phyloP scores from a whole-genome alignment of 2,329 filamentous ascomycete genomes.

The Diaporthe ampelina region DNA sequence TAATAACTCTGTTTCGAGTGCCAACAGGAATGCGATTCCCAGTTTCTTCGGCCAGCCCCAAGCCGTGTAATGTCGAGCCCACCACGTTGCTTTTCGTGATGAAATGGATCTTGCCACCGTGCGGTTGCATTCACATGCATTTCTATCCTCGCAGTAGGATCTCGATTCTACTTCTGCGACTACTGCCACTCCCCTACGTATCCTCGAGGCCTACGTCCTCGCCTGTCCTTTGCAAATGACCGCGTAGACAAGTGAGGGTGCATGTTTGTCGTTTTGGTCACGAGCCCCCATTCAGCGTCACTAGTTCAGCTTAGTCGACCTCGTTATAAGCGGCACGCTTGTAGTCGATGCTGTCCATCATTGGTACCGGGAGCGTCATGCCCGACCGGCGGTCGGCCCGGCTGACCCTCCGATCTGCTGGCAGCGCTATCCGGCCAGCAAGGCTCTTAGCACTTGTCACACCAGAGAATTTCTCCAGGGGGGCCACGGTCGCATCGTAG shows the following conservation, averaged over 20 bases:
- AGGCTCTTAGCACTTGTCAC: constrained; percentile 36
- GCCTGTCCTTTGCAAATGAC: background rate
- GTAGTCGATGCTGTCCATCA: background rate
- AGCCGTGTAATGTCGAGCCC: constrained; percentile 30
- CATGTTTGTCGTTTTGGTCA: background rate
- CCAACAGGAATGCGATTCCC: background rate
- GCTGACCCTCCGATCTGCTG: background rate
- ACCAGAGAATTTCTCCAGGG: constrained; percentile 40
- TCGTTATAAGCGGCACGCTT: constrained; percentile 25
- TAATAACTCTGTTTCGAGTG: constrained; percentile 22
- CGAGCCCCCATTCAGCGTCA: background rate
- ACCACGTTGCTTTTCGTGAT: background rate
- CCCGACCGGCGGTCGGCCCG: background rate
- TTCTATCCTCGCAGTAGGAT: no score
- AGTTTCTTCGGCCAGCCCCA: constrained; percentile 13
- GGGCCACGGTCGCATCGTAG: constrained; percentile 37
- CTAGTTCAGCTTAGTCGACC: constrained; percentile 7
- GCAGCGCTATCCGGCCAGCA: constrained; percentile 37
- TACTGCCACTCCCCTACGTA: background rate
- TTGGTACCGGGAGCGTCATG: constrained; percentile 20
- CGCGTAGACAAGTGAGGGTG: no score
- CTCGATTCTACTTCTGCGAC: background rate
- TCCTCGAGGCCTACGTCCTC: background rate
- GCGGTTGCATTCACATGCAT: background rate
- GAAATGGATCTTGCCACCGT: background rate